These are phyloP conservation scores for Eimeria maxima DNA, from an alignment of 169 alveolate genomes.

Conservation along the genomic window DNA sequence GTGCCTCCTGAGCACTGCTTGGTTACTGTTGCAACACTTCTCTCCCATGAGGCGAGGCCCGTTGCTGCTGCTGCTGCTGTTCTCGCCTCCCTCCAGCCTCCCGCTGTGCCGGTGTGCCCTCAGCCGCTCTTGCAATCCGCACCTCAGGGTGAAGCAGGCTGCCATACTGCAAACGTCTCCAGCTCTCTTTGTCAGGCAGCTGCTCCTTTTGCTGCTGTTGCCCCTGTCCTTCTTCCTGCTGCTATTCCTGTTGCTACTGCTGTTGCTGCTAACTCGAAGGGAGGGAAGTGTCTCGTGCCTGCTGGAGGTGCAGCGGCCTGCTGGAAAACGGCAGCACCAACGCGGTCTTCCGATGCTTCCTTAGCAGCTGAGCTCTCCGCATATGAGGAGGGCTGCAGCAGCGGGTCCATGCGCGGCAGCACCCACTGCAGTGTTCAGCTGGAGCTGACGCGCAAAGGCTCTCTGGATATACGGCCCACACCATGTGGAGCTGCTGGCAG, in stretches of 20 bases:
- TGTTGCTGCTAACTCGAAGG: slow-evolving; percentile 5
- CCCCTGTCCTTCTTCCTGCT: neutral
- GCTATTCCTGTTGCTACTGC: slow-evolving; percentile 1
- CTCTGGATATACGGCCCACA: neutral
- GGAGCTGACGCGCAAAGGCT: neutral
- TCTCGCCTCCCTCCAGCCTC: neutral
- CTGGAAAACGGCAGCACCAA: slow-evolving; percentile 9
- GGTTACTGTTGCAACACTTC: neutral
- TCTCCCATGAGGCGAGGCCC: neutral
- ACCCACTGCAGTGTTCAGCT: neutral
- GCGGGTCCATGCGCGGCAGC: neutral
- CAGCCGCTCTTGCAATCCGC: neutral
- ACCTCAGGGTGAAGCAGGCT: neutral
- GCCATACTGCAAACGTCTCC: neutral
- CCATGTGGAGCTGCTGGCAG: neutral
- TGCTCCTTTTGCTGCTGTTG: slow-evolving; percentile 1
- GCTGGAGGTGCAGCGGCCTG: slow-evolving; percentile 15
- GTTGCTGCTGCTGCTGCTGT: slow-evolving; percentile 53
- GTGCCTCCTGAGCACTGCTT: slow-evolving; percentile 41
- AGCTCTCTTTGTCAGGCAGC: too few relatives aligned
- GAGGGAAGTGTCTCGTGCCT: neutral
- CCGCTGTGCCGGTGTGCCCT: neutral
- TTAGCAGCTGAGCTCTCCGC: neutral
- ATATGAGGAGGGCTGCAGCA: neutral
- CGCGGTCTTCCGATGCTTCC: neutral